phyloP scores from a whole-genome alignment of 768 basidiomycete species.

The Kwoniella dejecticola region DNA sequence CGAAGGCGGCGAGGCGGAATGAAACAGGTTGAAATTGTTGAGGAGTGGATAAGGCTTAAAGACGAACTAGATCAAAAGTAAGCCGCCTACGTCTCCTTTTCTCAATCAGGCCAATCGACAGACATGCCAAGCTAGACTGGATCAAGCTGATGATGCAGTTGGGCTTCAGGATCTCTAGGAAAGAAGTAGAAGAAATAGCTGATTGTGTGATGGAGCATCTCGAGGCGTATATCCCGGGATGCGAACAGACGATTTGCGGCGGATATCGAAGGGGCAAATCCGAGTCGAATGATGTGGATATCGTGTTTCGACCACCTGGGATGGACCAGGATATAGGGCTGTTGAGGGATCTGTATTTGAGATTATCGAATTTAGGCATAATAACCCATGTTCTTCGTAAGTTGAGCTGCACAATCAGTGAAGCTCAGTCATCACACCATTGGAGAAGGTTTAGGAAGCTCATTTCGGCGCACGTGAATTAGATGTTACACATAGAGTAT shows the following conservation, averaged over 20 bases:
- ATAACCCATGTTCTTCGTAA: slow-evolving; percentile 83
- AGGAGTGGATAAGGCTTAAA: slow-evolving; percentile 52
- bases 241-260: slow-evolving; percentile 74
- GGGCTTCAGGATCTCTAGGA: slow-evolving; percentile 66
- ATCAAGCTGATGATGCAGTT: neutral
- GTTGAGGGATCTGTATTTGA: slow-evolving; percentile 63
- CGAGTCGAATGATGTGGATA: slow-evolving; percentile 82
- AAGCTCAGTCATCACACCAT: too few relatives aligned
- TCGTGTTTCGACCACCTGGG: slow-evolving; percentile 76
- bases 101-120: neutral
- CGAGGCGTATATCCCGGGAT: slow-evolving; percentile 66
- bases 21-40: slow-evolving; percentile 52
- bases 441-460: too few relatives aligned
- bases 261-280: slow-evolving; percentile 84
- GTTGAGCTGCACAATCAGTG: slow-evolving; percentile 45
- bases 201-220: slow-evolving; percentile 69
- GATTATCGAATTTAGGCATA: slow-evolving; percentile 57
- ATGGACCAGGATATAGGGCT: slow-evolving; percentile 64
- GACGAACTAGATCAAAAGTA: slow-evolving; percentile 53
- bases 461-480: slow-evolving; percentile 57
- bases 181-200: slow-evolving; percentile 79
- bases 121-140: neutral
- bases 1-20: slow-evolving; percentile 49
- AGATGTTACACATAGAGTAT: slow-evolving; percentile 58
- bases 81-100: slow-evolving; percentile 10